These are phyloP conservation scores for Micromonas pusilla DNA, from an alignment of 139 green algal species.

Conservation along the genomic window DNA sequence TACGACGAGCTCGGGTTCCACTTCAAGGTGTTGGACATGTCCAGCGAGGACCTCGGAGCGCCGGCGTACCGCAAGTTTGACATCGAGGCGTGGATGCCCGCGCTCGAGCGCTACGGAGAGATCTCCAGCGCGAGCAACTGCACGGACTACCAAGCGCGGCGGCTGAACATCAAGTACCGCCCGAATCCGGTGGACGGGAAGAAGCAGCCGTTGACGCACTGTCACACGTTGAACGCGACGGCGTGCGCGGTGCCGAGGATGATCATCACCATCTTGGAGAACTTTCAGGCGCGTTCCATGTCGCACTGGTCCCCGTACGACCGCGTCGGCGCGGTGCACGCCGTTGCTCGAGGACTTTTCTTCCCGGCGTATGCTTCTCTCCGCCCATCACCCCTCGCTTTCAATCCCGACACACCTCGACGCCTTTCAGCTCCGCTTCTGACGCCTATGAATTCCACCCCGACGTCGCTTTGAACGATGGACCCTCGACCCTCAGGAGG, in stretches of 20 bases:
- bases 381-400: no score
- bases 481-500: no score
- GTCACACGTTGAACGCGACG: constrained; percentile 97
- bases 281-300: no score
- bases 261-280: constrained; percentile 96
- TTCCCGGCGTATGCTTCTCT: no score
- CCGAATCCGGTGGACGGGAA: constrained; percentile 25
- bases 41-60: constrained; percentile 83
- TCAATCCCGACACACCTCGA: no score
- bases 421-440: no score
- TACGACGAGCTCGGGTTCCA: constrained; percentile 89
- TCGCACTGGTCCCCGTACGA: no score
- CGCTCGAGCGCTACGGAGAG: constrained; percentile 87
- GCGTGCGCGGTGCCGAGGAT: constrained; percentile 92
- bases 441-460: no score
- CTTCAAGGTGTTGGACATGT: constrained; percentile 97
- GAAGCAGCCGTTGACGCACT: constrained; percentile 66
- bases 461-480: no score
- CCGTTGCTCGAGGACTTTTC: no score
- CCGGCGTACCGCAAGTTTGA: constrained; percentile 96
- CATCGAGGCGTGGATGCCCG: constrained; percentile 98
- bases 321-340: no score
- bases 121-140: constrained; percentile 94
- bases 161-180: constrained; percentile 82
- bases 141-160: constrained; percentile 94